Evolutionary conservation across 1,139 yeast genomes (phyloP).

Genomic region (Protomyces pachydermus): DNA sequence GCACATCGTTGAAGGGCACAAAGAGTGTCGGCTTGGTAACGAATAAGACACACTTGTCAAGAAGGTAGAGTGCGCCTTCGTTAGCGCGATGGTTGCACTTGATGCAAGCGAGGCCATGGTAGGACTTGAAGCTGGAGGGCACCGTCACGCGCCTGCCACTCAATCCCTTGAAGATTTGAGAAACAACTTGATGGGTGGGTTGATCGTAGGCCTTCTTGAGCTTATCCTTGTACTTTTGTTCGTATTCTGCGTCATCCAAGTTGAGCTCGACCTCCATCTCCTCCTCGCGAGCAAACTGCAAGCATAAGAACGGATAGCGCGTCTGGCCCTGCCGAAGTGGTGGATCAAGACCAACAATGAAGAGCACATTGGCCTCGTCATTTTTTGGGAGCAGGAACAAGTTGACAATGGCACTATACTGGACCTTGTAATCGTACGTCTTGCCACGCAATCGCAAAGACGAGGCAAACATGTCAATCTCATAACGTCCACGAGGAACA

Average conservation of each 20-base stretch:
- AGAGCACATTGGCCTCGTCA: slow-evolving; percentile 83
- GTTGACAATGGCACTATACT: slow-evolving; percentile 83
- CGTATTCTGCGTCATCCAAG: slow-evolving; percentile 57
- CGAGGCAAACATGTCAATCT: slow-evolving; percentile 84
- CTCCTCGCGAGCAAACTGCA: slow-evolving; percentile 85
- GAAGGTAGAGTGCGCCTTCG: slow-evolving; percentile 86
- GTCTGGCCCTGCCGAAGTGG: slow-evolving; percentile 95
- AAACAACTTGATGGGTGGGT: slow-evolving; percentile 76
- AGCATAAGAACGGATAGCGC: slow-evolving; percentile 82
- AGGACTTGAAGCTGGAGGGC: slow-evolving; percentile 53
- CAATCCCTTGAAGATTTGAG: slow-evolving; percentile 84
- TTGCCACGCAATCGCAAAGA: slow-evolving; percentile 92
- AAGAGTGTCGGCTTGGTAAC: slow-evolving; percentile 92
- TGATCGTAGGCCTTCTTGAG: slow-evolving; percentile 73
- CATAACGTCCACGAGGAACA: slow-evolving; percentile 94
- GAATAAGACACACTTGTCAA: slow-evolving; percentile 84
- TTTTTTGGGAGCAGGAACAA: slow-evolving; percentile 89
- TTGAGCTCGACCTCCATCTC: slow-evolving; percentile 88
- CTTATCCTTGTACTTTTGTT: slow-evolving; percentile 68
- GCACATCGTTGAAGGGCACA: slow-evolving; percentile 79
- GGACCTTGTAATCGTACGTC: slow-evolving; percentile 94
- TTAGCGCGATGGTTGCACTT: slow-evolving; percentile 90
- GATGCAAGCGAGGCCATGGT: slow-evolving; percentile 66
- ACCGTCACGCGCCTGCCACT: slow-evolving; percentile 79
- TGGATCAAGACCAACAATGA: slow-evolving; percentile 88